Conservation (phyloP, 441 rosid species). For the Capsella rubella region DNA sequence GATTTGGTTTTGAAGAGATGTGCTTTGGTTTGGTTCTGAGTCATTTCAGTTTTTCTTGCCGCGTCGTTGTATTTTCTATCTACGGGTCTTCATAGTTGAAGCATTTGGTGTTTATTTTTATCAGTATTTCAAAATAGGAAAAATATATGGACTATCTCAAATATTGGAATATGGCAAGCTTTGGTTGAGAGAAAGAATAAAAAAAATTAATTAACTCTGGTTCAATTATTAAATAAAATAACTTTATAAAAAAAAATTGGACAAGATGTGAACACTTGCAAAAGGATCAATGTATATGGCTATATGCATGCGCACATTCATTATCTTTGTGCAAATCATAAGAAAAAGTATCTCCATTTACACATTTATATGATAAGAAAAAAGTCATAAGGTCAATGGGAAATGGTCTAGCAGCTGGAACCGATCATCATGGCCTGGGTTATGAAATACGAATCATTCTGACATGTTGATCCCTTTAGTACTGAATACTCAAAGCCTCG, state of each 20-base stretch:
- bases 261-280: no score
- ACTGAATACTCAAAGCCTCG: not conserved
- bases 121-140: not conserved
- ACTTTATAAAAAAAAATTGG: no score
- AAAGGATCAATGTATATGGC: no score
- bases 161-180: not conserved
- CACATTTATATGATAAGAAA: not conserved
- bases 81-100: conserved; percentile 11
- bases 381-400: not conserved
- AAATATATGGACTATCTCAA: not conserved
- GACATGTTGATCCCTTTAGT: not conserved
- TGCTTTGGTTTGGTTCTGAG: conserved; percentile 22
- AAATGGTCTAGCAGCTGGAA: not conserved
- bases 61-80: conserved; percentile 15
- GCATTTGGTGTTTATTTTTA: not conserved
- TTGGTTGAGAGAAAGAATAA: not conserved
- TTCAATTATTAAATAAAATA: no score
- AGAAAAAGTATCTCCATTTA: no score
- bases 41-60: conserved; percentile 8
- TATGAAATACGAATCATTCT: not conserved
- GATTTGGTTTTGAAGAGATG: conserved; percentile 21
- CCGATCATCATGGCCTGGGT: not conserved
- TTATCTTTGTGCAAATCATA: no score
- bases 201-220: no score
- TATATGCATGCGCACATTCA: no score